These are phyloP conservation scores for Verticillium nonalfalfae DNA, from an alignment of 2,329 filamentous ascomycete genomes.

Conservation along the genomic window DNA sequence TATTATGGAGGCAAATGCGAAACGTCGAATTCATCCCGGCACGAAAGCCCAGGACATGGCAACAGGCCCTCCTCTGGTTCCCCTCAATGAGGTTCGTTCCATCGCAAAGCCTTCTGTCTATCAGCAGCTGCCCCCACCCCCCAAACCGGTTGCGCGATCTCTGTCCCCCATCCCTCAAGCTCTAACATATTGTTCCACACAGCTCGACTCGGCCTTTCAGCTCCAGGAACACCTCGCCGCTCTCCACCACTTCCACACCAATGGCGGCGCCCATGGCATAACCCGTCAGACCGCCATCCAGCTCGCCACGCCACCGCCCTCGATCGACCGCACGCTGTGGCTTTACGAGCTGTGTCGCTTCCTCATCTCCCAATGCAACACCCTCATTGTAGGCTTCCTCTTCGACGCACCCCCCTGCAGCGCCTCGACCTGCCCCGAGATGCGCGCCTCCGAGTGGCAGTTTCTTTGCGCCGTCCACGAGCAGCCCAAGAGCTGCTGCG, in stretches of 20 bases:
- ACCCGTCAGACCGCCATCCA: constrained; percentile 67
- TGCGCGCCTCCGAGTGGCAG: constrained; percentile 98
- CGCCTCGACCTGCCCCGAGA: constrained; percentile 84
- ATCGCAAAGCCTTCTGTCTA: not conserved
- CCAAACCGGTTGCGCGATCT: not conserved
- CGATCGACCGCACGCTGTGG: constrained; percentile 85
- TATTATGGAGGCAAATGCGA: constrained; percentile 66
- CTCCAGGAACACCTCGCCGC: constrained; percentile 95
- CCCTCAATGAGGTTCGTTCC: constrained; percentile 67
- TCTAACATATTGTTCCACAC: constrained; percentile 8
- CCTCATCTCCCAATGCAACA: constrained; percentile 90
- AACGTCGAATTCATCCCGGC: constrained; percentile 82
- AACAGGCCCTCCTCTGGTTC: constrained; percentile 80
- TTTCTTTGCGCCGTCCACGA: constrained; percentile 98
- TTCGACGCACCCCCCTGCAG: constrained; percentile 88
- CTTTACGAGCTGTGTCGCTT: constrained; percentile 97
- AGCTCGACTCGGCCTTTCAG: constrained; percentile 97
- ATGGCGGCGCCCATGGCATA: constrained; percentile 61
- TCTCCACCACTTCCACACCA: constrained; percentile 76
- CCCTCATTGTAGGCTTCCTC: constrained; percentile 86
- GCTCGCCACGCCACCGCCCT: constrained; percentile 73
- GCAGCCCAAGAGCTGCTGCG: constrained; percentile 92
- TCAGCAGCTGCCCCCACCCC: too few relatives aligned
- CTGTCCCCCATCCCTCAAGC: not conserved
- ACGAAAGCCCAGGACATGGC: constrained; percentile 92